Base-by-base conservation (phyloP, 306 rosid genomes). In the Quercus rubra region DNA sequence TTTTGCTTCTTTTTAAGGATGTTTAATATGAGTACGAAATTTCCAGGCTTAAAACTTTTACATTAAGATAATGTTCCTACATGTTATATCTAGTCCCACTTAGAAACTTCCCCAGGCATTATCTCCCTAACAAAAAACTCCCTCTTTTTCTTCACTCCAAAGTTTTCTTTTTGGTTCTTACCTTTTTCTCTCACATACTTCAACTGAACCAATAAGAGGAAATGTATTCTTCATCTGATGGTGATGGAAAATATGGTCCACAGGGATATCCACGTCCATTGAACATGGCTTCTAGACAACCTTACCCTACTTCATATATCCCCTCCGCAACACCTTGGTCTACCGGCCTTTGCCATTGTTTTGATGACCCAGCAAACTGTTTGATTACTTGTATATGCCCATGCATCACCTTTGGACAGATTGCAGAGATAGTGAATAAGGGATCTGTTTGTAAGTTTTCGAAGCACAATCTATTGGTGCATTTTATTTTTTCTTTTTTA, bases 321-420 rank as follows among this genome's bases (percentile, higher is more conserved):
- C 25, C 70, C 70, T n/a, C 25, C 28, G 31, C 33, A 21, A 12
- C 70, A 63, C 70, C 31, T 12, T 63, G 70, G 70, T 63, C 70
- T 30, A 63, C 70, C 0, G 28, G 28, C 11, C 70, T 63, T 63
- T 63, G 70, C 35, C 70, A 63, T 27, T 63, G 70, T 27, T 63
- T 23, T 23, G 70, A 63, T 63, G 70, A 63, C 70, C 70, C 70
- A 10, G 70, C 28, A 21, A 63, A 63, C 70, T 63, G 70, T 63
- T 21, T 63, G 23, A 23, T 63, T 27, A 63, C 70, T 19, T 63
- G 70, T 23, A 12, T 63, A 6, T 63, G 70, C 35, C 70, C 70
- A 28, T 63, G 70, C 28, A 27, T 63, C 28, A 63, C 70, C 70
- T 63, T 63, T 63, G 70, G 70, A 27, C 70, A 63, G 70, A 9